Evolutionary conservation across 2,329 filamentous ascomycete species (phyloP).

Genomic region (Fusarium proliferatum): DNA sequence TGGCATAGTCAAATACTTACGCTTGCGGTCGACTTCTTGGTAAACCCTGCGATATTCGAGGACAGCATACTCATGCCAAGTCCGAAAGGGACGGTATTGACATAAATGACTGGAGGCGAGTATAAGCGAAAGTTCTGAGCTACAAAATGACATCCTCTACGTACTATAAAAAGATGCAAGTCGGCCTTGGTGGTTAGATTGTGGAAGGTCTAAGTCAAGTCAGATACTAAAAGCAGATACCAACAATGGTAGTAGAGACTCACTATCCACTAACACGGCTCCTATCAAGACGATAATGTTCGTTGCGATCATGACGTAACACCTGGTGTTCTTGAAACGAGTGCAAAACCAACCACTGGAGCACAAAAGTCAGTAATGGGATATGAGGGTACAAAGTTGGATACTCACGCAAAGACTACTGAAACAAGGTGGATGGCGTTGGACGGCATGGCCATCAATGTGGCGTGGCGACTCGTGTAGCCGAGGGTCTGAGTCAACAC

Average conservation of each 20-base stretch:
- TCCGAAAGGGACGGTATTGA: background rate
- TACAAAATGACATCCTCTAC: fast-evolving
- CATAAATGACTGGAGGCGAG: background rate
- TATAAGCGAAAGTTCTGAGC: background rate
- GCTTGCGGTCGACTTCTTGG: background rate
- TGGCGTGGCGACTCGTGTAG: background rate
- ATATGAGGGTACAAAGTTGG: fast-evolving
- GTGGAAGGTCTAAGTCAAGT: background rate
- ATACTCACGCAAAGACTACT: background rate
- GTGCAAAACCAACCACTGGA: background rate
- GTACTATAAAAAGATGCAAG: background rate
- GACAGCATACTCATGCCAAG: background rate
- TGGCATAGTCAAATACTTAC: background rate
- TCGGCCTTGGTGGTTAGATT: background rate
- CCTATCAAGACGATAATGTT: background rate
- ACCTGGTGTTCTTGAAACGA: background rate
- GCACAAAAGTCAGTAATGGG: fast-evolving
- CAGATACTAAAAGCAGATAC: background rate
- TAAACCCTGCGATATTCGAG: background rate
- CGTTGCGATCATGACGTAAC: background rate
- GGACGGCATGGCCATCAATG: background rate
- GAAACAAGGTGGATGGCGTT: background rate
- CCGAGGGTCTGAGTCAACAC: background rate
- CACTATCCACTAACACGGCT: background rate
- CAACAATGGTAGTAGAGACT: fast-evolving